Base-by-base conservation (phyloP, 495 filamentous ascomycete genomes). In the Annulohypoxylon moriforme region DNA sequence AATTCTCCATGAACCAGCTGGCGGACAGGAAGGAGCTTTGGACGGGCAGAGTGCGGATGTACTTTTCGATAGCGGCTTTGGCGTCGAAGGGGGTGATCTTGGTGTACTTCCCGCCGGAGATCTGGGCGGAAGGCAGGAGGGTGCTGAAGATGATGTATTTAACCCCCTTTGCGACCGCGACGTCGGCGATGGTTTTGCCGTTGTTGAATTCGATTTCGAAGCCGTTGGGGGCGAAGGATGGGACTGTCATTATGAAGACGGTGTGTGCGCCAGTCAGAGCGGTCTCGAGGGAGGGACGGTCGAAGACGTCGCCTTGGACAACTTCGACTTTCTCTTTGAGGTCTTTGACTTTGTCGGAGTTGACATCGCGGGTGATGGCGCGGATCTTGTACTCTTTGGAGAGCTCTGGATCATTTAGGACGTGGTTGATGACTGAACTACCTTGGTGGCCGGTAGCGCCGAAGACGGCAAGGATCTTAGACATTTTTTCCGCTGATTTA, bases 381-480 rank as follows among this genome's bases (percentile, higher is more conserved):
- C 89, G 85, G 63, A 92, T 68, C 27, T 77, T 78, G 78, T 81
- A 92, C 44, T 78, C 67, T 4, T 81, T 70, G 10, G 81, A 84
- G 16, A 87, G 78, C 22, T 77, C 71, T 0, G 88, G 72, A 72
- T 89, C 81, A 10, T 76, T 67, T 2, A 89, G 81, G 18, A 91
- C 78, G 22, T 71, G 63, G 67, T 82, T 78, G 67, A 90, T 77
- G 42, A 91, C 82, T 3, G 87, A 89, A 33, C 85, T 79, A 34
- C 89, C 90, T 74, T 91, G 89, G 13, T 82, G 81, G 73, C 90
- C 89, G 16, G 90, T 91, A 9, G 87, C 86, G 10, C 88, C 88
- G 67, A 90, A 89, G 31, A 92, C 82, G 33, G 84, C 84, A 70
- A 91, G 78, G 60, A 86, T 62, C 64, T 88, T 78, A 14, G 77